These are phyloP conservation scores for Vitis cinerea DNA, from an alignment of 164 flowering plant species.

Conservation along the genomic window DNA sequence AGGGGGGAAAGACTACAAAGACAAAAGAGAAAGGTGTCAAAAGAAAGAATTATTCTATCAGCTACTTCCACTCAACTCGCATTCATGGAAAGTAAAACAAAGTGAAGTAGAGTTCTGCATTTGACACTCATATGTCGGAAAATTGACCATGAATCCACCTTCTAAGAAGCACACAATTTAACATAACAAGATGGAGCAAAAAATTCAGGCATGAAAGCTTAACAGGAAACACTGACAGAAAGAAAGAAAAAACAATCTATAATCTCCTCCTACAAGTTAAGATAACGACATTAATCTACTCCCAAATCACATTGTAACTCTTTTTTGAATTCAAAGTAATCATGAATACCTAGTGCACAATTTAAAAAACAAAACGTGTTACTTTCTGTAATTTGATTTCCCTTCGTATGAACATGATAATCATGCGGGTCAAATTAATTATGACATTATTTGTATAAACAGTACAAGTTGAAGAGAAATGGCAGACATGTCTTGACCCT, in stretches of 20 bases:
- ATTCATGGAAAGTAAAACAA: slow-evolving; percentile 5
- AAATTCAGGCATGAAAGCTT: no score
- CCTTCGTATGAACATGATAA: neutral
- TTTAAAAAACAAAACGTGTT: neutral
- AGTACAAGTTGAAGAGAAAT: neutral
- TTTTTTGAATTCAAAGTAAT: neutral
- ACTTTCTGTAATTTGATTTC: neutral
- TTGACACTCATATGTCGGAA: neutral
- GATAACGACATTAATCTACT: neutral
- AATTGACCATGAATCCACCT: slow-evolving; percentile 5
- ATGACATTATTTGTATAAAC: neutral
- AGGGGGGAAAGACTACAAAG: neutral
- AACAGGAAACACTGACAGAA: neutral
- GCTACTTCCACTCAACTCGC: slow-evolving; percentile 9
- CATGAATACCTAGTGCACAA: neutral
- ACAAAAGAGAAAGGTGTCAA: neutral
- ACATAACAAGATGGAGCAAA: neutral
- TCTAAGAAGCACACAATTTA: neutral
- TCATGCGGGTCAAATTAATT: neutral
- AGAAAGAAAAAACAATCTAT: neutral
- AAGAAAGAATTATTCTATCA: slow-evolving; percentile 2
- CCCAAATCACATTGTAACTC: slow-evolving; percentile 1
- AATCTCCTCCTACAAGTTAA: neutral
- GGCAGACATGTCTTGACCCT: neutral
- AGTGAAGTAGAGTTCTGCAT: slow-evolving; percentile 1